Percentiles rank a stretch among this genome's conserved stretches.
Evolutionary conservation across 257 asterid genomes (phyloP).

Genomic region (Salvia miltiorrhiza): DNA sequence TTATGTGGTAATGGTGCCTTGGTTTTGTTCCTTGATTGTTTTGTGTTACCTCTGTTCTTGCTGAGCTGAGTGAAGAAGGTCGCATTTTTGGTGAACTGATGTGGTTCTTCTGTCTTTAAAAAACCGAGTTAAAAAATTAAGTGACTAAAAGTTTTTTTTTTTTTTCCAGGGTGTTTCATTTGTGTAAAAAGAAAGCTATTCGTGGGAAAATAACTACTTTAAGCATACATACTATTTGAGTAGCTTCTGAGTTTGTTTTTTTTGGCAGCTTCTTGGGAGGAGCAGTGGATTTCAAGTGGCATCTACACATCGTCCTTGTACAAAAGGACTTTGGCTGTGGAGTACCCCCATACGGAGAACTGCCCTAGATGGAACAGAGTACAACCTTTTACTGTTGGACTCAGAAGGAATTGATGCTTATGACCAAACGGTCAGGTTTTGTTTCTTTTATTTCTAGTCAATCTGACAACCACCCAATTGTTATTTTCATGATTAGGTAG

Average conservation of each 20-base stretch:
- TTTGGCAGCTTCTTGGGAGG: conserved; percentile 97
- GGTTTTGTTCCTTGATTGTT: background rate
- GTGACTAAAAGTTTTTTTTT: background rate
- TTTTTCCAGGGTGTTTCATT: background rate
- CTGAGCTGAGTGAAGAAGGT: background rate
- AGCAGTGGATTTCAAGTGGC: conserved; percentile 99
- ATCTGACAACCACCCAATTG: conserved; percentile 7
- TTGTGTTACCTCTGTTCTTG: background rate
- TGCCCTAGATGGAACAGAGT: conserved; percentile 97
- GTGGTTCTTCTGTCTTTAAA: background rate
- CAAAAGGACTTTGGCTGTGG: conserved; percentile 99
- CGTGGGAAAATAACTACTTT: conserved; percentile 2
- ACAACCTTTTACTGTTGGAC: conserved; percentile 86
- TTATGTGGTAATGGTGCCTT: background rate
- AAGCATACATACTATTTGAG: background rate
- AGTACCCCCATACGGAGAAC: conserved; percentile 84
- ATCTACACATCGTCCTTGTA: conserved; percentile 95
- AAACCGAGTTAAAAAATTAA: background rate
- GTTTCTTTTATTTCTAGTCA: conserved; percentile 3
- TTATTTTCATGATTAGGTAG: background rate
- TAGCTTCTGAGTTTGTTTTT: conserved; percentile 17
- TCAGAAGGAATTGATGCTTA: conserved; percentile 98
- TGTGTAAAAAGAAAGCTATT: background rate
- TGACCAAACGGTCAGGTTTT: conserved; percentile 89
- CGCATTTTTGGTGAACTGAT: background rate